These are phyloP conservation scores for Kodamaea kaohsiungensis DNA, from an alignment of 805 yeast genomes.

Conservation along the genomic window DNA sequence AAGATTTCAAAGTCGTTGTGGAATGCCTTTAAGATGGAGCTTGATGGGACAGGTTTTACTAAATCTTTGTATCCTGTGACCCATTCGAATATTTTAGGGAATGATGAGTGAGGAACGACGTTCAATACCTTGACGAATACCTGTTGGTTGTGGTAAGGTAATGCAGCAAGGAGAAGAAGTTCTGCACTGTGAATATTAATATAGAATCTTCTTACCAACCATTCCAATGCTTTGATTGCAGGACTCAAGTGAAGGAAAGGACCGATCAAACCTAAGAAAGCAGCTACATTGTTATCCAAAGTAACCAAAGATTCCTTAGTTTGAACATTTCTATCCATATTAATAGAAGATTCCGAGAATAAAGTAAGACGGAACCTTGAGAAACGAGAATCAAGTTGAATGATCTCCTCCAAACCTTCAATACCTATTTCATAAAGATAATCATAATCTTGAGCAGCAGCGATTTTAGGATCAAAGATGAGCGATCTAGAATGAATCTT, in stretches of 20 bases:
- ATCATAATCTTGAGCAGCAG: conserved; percentile 94
- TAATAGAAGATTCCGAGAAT: conserved; percentile 79
- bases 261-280: conserved; percentile 70
- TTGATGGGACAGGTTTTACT: conserved; percentile 63
- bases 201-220: conserved; percentile 91
- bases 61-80: conserved; percentile 64
- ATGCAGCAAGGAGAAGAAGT: conserved; percentile 61
- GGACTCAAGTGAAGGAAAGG: conserved; percentile 77
- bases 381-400: conserved; percentile 74
- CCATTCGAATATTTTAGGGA: conserved; percentile 83
- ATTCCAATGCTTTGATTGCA: conserved; percentile 82
- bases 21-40: conserved; percentile 71
- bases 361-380: conserved; percentile 65
- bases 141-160: conserved; percentile 79
- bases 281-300: conserved; percentile 71
- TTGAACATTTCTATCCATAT: conserved; percentile 81
- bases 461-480: conserved; percentile 80
- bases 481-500: conserved; percentile 87
- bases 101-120: conserved; percentile 54
- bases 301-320: conserved; percentile 73
- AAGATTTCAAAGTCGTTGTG: conserved; percentile 64
- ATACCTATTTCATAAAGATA: conserved; percentile 67
- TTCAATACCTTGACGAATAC: conserved; percentile 75
- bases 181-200: conserved; percentile 82
- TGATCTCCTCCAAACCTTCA: conserved; percentile 76